Conservation (phyloP, 1,284 basidiomycete genomes). For the Leccinum pallidistipes region DNA sequence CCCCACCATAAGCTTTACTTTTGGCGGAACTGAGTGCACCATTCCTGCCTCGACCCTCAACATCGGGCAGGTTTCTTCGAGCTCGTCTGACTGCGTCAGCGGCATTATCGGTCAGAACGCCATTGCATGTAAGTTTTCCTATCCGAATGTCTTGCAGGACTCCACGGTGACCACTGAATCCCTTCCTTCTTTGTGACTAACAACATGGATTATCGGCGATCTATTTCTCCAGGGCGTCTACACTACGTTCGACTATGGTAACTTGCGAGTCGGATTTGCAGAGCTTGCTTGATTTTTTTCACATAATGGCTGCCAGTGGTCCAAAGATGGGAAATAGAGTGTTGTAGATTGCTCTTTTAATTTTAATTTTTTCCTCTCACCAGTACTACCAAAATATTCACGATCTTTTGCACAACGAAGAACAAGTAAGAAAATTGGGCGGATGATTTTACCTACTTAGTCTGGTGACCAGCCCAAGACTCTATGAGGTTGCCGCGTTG, state of each 20-base stretch:
- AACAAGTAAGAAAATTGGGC: too few relatives aligned
- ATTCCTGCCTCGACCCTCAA: conserved; percentile 41
- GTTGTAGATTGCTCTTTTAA: too few relatives aligned
- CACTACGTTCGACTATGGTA: not conserved
- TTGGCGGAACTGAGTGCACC: conserved; percentile 41
- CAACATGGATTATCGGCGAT: not conserved
- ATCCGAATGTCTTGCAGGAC: not conserved
- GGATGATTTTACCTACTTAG: too few relatives aligned
- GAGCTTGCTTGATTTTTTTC: too few relatives aligned
- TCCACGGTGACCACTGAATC: not conserved
- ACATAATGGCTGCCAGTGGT: too few relatives aligned
- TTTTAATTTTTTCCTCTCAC: too few relatives aligned
- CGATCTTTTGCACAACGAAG: too few relatives aligned
- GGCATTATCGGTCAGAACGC: conserved; percentile 6
- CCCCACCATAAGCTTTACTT: conserved; percentile 40
- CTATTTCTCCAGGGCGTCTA: not conserved
- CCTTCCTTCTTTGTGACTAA: not conserved
- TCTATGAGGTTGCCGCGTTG: too few relatives aligned
- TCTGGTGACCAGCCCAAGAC: too few relatives aligned
- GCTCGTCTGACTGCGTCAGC: conserved; percentile 36
- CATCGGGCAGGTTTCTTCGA: conserved; percentile 29
- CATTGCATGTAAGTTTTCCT: not conserved
- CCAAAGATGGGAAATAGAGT: too few relatives aligned
- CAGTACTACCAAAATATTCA: too few relatives aligned
- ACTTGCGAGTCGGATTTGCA: not conserved